Evolutionary conservation across 1,284 basidiomycete genomes (phyloP).

Genomic region (Meira nashicola): DNA sequence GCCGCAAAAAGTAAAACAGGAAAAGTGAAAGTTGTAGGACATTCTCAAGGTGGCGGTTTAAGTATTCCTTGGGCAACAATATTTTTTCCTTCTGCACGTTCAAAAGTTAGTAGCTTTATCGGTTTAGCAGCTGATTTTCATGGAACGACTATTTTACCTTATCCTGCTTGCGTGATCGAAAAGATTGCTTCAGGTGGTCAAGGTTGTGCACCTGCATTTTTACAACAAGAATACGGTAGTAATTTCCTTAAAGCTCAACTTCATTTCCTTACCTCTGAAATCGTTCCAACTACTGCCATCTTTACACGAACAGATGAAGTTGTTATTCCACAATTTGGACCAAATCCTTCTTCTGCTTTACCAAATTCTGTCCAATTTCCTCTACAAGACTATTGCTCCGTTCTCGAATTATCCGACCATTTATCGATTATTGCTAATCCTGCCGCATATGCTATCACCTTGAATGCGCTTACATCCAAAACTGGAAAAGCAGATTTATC

Average conservation of each 20-base stretch:
- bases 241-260: conserved; percentile 9
- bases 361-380: conserved; percentile 13
- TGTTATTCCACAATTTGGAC: conserved; percentile 16
- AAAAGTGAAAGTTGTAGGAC: conserved; percentile 13
- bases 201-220: conserved; percentile 13
- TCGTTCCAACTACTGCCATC: conserved; percentile 17
- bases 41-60: conserved; percentile 14
- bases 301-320: conserved; percentile 19
- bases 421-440: conserved; percentile 13
- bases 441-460: conserved; percentile 11
- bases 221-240: conserved; percentile 13
- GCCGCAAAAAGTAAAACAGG: conserved; percentile 1
- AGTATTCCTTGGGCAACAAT: conserved; percentile 12
- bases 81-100: neutral
- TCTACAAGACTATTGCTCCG: conserved; percentile 12
- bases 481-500: conserved; percentile 1
- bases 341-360: conserved; percentile 8
- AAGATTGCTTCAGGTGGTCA: conserved; percentile 3
- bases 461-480: conserved; percentile 8
- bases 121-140: conserved; percentile 15
- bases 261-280: conserved; percentile 4
- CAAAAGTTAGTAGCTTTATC: conserved; percentile 4
- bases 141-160: conserved; percentile 11
- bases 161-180: conserved; percentile 5
- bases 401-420: conserved; percentile 11